Percentiles rank a stretch among this genome's conserved stretches.
These are phyloP conservation scores for Cyclostephanos invisitatus DNA, from an alignment of 108 stramenopile genomes.

Conservation along the genomic window DNA sequence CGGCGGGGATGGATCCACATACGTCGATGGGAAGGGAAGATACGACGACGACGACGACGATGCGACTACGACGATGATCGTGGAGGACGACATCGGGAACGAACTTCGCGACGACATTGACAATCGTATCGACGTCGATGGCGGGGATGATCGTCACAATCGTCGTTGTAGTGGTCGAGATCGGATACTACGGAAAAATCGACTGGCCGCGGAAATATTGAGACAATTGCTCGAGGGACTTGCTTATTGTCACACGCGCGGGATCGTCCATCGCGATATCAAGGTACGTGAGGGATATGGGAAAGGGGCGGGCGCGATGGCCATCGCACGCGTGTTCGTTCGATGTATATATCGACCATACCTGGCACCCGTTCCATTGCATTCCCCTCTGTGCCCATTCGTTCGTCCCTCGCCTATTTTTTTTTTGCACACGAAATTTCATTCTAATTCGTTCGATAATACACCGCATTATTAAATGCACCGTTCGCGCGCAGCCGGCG, in stretches of 20 bases:
- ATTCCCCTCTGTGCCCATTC: background rate
- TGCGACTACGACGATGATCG: conserved; percentile 1
- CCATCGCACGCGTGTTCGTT: background rate
- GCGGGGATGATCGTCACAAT: no score
- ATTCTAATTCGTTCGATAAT: no score
- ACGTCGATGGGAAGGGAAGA: background rate
- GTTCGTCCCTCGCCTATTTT: no score
- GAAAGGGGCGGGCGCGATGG: background rate
- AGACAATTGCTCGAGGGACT: conserved; percentile 34
- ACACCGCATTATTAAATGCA: no score
- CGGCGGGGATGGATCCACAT: background rate
- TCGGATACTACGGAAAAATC: conserved; percentile 10
- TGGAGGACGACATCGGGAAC: background rate
- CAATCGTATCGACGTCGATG: background rate
- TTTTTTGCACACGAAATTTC: no score
- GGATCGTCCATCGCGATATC: conserved; percentile 42
- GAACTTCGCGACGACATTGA: background rate
- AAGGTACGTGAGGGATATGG: conserved; percentile 20
- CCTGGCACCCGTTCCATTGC: no score
- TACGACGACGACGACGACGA: background rate
- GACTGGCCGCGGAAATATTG: conserved; percentile 32
- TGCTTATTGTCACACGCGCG: conserved; percentile 43
- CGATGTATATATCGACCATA: background rate
- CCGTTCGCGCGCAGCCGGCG: conserved; percentile 22
- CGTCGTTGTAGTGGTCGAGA: no score